Conservation (phyloP, 768 basidiomycete genomes). For the Cyathus striatus region DNA sequence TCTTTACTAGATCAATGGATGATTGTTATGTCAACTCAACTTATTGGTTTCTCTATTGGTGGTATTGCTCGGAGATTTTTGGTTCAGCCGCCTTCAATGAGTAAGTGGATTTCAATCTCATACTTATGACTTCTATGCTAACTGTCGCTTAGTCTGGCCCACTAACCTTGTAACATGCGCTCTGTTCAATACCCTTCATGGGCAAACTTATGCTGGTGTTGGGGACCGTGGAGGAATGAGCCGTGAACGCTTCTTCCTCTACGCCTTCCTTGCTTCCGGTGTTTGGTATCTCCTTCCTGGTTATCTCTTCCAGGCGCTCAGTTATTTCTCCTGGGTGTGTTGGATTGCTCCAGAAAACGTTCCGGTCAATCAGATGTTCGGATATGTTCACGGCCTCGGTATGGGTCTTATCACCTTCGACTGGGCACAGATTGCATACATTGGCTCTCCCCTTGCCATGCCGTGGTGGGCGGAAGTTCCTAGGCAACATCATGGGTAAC, state of each 20-base stretch:
- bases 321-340: slow-evolving; percentile 55
- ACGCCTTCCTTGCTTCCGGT: slow-evolving; percentile 49
- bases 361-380: slow-evolving; percentile 30
- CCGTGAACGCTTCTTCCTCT: slow-evolving; percentile 68
- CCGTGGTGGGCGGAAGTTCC: slow-evolving; percentile 73
- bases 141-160: slow-evolving; percentile 64
- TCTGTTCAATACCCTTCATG: slow-evolving; percentile 72
- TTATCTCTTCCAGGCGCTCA: slow-evolving; percentile 44
- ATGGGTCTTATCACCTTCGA: slow-evolving; percentile 45
- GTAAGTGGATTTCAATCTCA: slow-evolving; percentile 30
- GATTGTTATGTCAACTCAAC: slow-evolving; percentile 59
- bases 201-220: slow-evolving; percentile 58
- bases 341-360: slow-evolving; percentile 46
- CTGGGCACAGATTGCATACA: slow-evolving; percentile 58
- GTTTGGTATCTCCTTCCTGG: slow-evolving; percentile 49
- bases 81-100: slow-evolving; percentile 56
- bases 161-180: slow-evolving; percentile 66
- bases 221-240: slow-evolving; percentile 56
- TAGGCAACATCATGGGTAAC: too few relatives aligned
- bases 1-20: slow-evolving; percentile 56
- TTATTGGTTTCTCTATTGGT: slow-evolving; percentile 77
- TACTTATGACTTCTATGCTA: too few relatives aligned
- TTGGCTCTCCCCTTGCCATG: slow-evolving; percentile 51
- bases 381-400: slow-evolving; percentile 32
- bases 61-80: slow-evolving; percentile 70